Percentiles rank a stretch among this genome's conserved stretches.
phyloP scores from a whole-genome alignment of 352 stramenopile species.

The Globisporangium barbulae region DNA sequence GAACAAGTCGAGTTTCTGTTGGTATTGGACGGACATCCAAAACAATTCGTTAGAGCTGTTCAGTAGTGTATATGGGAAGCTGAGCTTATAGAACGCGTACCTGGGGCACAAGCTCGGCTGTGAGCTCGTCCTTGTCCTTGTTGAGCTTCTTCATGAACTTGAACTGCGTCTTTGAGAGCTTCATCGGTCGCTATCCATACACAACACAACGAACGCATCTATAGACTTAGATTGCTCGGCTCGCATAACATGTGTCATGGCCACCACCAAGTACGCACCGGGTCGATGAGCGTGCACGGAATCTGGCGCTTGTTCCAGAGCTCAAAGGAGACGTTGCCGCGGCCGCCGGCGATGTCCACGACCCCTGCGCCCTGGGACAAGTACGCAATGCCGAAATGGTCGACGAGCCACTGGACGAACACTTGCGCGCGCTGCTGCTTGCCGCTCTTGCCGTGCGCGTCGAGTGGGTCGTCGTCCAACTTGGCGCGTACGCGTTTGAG shows the following conservation, averaged over 20 bases:
- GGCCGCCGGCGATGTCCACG: constrained; percentile 78
- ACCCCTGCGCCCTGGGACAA: constrained; percentile 56
- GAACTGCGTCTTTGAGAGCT: constrained; percentile 65
- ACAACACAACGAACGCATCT: constrained; percentile 17
- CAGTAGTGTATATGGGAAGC: background rate
- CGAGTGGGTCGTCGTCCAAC: constrained; percentile 55
- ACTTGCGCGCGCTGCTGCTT: constrained; percentile 71
- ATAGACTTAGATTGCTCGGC: background rate
- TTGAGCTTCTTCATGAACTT: constrained; percentile 70
- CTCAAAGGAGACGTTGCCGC: constrained; percentile 81
- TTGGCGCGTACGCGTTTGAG: constrained; percentile 55
- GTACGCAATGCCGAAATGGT: constrained; percentile 49
- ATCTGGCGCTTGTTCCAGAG: constrained; percentile 81
- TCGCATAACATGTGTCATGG: background rate
- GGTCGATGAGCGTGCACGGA: constrained; percentile 74
- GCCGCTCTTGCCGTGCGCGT: constrained; percentile 65
- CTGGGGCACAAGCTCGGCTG: constrained; percentile 48
- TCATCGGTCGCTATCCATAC: constrained; percentile 51
- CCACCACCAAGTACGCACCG: constrained; percentile 29
- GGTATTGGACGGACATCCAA: constrained; percentile 9
- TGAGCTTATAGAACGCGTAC: constrained; percentile 14
- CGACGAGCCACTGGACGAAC: constrained; percentile 77
- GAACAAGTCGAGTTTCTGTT: constrained; percentile 47
- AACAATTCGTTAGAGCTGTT: background rate
- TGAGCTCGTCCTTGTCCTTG: constrained; percentile 27